These are phyloP conservation scores for Apiotrichum sp. DNA, from an alignment of 1,284 basidiomycete genomes.

Conservation along the genomic window DNA sequence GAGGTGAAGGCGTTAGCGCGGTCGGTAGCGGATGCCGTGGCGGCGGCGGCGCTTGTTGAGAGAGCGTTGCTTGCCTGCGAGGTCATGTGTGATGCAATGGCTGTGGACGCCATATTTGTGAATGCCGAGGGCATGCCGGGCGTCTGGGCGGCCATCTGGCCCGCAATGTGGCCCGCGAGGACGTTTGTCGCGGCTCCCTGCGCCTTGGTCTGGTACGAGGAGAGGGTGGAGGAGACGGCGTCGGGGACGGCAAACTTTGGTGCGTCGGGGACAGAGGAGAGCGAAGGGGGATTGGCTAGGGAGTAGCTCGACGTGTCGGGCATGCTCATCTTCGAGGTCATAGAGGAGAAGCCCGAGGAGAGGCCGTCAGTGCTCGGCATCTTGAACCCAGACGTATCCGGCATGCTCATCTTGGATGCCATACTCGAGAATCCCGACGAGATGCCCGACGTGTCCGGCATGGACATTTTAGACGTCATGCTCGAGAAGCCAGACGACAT, in stretches of 20 bases:
- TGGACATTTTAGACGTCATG: no score
- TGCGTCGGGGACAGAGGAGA: background rate
- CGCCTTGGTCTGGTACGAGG: background rate
- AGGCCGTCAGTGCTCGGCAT: background rate
- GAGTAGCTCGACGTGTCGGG: background rate
- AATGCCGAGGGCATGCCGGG: background rate
- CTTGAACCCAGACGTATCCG: background rate
- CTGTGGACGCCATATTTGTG: background rate
- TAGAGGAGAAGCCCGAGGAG: background rate
- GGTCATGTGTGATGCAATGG: background rate
- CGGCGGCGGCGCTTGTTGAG: background rate
- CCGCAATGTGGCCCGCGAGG: background rate
- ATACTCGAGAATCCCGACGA: no score
- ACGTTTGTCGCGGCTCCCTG: background rate
- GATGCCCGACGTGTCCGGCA: no score
- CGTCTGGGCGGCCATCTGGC: background rate
- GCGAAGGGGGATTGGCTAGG: background rate
- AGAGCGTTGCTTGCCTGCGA: background rate
- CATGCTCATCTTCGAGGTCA: background rate
- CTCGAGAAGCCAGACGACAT: no score
- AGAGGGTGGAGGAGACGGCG: background rate
- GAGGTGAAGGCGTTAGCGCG: background rate
- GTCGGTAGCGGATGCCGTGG: background rate
- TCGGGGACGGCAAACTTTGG: background rate
- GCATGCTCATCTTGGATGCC: no score